phyloP scores from a whole-genome alignment of 2,329 filamentous ascomycete genomes.

The Trichoderma sp. region DNA sequence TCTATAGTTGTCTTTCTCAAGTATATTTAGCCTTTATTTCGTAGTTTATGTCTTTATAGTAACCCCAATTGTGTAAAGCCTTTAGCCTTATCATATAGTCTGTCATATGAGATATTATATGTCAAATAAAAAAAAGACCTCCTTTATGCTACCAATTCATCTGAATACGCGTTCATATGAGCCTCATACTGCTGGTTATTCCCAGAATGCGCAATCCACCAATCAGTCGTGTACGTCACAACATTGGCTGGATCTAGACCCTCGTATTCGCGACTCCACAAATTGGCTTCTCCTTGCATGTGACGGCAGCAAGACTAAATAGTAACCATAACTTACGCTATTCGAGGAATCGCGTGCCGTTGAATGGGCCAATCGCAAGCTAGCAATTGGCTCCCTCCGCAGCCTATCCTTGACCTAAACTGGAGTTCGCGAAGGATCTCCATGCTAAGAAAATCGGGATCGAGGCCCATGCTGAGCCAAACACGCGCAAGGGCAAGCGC shows the following conservation, averaged over 20 bases:
- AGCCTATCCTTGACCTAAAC: slow-evolving; percentile 4
- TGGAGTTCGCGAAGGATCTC: slow-evolving; percentile 1
- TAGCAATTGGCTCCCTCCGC: slow-evolving; percentile 4
- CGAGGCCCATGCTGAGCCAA: background rate
- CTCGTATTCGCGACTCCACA: slow-evolving; percentile 15
- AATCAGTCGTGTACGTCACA: background rate
- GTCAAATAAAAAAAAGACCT: too few species aligned
- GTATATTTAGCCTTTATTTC: background rate
- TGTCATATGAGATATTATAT: too few species aligned
- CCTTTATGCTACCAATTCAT: too few species aligned
- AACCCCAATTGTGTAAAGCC: background rate
- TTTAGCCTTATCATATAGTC: background rate
- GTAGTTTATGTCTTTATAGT: background rate
- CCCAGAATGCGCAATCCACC: too few species aligned
- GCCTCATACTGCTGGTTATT: too few species aligned
- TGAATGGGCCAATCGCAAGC: slow-evolving; percentile 1
- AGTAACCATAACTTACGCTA: background rate
- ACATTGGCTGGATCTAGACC: background rate
- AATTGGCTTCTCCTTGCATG: slow-evolving; percentile 17
- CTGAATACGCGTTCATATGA: background rate
- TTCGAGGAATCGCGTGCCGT: slow-evolving; percentile 3
- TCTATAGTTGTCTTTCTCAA: background rate
- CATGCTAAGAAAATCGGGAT: background rate
- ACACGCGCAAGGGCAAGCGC: background rate
- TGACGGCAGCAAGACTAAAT: slow-evolving; percentile 9